These are phyloP conservation scores for Pelagophyceae sp. DNA, from an alignment of 352 stramenopile species.

Conservation along the genomic window DNA sequence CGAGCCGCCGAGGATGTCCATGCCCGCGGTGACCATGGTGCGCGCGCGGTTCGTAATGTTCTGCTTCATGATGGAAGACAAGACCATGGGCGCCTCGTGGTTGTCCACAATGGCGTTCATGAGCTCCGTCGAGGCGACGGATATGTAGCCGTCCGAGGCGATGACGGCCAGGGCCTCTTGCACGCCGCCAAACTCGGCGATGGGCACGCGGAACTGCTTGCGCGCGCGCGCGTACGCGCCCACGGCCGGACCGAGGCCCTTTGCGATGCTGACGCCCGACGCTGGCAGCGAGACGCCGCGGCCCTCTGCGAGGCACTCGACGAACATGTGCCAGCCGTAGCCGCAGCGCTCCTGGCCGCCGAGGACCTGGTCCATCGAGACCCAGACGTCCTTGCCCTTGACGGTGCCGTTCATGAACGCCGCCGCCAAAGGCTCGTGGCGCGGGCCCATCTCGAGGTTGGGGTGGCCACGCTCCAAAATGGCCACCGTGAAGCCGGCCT, in stretches of 20 bases:
- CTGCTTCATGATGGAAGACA: conserved; percentile 97
- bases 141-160: conserved; percentile 82
- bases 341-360: conserved; percentile 87
- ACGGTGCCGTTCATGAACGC: conserved; percentile 98
- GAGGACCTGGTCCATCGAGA: conserved; percentile 93
- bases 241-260: conserved; percentile 78
- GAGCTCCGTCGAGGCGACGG: conserved; percentile 85
- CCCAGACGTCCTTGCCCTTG: conserved; percentile 90
- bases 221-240: conserved; percentile 87
- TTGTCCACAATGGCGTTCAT: conserved; percentile 98
- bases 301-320: conserved; percentile 94
- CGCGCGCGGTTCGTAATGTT: conserved; percentile 91
- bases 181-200: conserved; percentile 93
- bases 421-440: conserved; percentile 86
- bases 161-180: conserved; percentile 89
- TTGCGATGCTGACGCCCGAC: conserved; percentile 77
- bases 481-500: conserved; percentile 89
- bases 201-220: conserved; percentile 97
- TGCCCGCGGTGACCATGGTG: conserved; percentile 86
- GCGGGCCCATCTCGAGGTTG: conserved; percentile 82
- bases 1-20: conserved; percentile 91
- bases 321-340: conserved; percentile 98
- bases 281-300: conserved; percentile 90
- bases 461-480: conserved; percentile 86
- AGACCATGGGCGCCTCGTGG: conserved; percentile 93